A percentile compares a stretch with the other conserved stretches of the same genome.
phyloP scores from a whole-genome alignment of 2,329 filamentous ascomycete genomes.

The Penicillium crustosum region DNA sequence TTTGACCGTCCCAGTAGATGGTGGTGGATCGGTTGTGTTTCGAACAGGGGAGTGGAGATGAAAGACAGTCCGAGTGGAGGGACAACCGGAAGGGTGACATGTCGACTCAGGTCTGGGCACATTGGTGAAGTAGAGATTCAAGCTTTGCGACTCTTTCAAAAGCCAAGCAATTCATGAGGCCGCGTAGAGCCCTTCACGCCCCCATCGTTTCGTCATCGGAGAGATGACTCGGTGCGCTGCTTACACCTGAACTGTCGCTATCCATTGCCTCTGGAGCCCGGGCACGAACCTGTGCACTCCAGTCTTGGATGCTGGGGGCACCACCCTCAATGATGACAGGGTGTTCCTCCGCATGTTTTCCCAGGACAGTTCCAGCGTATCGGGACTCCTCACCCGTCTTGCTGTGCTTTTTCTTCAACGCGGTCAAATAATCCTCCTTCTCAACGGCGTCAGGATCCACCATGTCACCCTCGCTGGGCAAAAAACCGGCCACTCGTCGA shows the following conservation, averaged over 20 bases:
- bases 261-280: constrained; percentile 30
- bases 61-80: background rate
- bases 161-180: background rate
- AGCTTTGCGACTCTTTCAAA: background rate
- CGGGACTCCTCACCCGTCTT: constrained; percentile 84
- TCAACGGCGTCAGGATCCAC: constrained; percentile 54
- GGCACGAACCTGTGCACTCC: constrained; percentile 49
- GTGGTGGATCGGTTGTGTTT: background rate
- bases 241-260: constrained; percentile 40
- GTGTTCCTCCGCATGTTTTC: constrained; percentile 68
- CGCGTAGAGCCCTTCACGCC: constrained; percentile 23
- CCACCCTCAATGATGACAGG: constrained; percentile 78
- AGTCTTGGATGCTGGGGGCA: constrained; percentile 65
- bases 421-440: constrained; percentile 69
- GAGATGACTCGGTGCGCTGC: constrained; percentile 42
- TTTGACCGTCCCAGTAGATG: background rate
- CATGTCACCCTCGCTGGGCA: constrained; percentile 56
- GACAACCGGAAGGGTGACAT: background rate
- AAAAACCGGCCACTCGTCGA: constrained; percentile 73
- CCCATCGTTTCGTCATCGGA: constrained; percentile 41
- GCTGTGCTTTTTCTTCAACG: constrained; percentile 87
- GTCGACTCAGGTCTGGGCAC: background rate
- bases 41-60: background rate
- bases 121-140: background rate
- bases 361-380: constrained; percentile 80